Base-by-base conservation (phyloP, 2,329 filamentous ascomycete species). In the Pseudocercospora eumusae region DNA sequence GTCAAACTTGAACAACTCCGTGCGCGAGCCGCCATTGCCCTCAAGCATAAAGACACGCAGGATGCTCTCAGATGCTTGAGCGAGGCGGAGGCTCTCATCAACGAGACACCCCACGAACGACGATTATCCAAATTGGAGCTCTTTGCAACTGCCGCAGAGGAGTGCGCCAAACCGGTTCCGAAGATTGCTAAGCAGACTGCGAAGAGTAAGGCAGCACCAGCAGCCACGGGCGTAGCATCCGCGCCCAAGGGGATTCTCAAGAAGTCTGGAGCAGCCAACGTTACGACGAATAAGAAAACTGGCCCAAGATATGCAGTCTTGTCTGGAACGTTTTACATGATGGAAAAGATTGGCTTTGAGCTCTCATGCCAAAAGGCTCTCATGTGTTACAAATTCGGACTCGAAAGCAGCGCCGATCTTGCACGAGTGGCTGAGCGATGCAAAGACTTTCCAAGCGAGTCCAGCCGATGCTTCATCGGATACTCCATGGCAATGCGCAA, bases 11-110 rank as follows among this genome's bases (percentile, higher is more conserved):
- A 71, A 33, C 62, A 54, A n/a, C 23, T 64, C n/a, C 45, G 59
- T 27, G 70, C 69, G 4, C 68, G 64, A 58, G 70, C 66, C 3
- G 55, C 45, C 6, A 31, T 73, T n/a, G 55, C 62, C 21, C 44
- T 33, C 13, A 68, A 68, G 55, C 62, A 67, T 53, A 66, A 65
- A 10, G 66, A 70, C 3, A 45, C 62, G 8, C 64, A 66, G n/a
- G 62, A 67, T 6, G 68, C 71, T 1, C 36, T 64, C 11, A 31
- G 53, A 6, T 42, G 64, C 31, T 61, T 69, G n/a, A 62, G 65
- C 2, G 28, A 70, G 44, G 70, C 71, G 8, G 59, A 59, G n/a
- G 27, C 49, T 15, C 45, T 64, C 3, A 18, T 60, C 13, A 57
- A 56, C 21, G 18, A 52, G 2, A 56, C 66, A 25, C 59, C 62